phyloP scores from a whole-genome alignment of 331 rosid genomes.

The Phaseolus coccineus region DNA sequence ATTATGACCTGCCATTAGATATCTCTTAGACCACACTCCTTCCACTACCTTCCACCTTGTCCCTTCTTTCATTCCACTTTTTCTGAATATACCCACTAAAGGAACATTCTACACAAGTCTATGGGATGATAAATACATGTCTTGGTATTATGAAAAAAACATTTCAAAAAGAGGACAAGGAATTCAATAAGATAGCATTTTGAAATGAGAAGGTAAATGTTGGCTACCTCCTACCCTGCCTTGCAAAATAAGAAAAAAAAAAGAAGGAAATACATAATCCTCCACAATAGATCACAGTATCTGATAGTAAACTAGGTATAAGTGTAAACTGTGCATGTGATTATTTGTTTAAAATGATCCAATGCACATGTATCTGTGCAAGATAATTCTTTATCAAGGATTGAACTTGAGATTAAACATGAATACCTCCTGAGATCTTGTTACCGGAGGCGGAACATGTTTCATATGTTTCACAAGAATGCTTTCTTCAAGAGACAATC shows the following conservation, averaged over 20 bases:
- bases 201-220: background rate
- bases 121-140: background rate
- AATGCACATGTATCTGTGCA: background rate
- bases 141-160: background rate
- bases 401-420: slow-evolving; percentile 12
- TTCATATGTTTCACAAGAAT: slow-evolving; percentile 56
- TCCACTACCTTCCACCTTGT: background rate
- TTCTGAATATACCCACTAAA: background rate
- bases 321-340: background rate
- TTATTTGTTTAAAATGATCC: slow-evolving; percentile 13
- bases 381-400: slow-evolving; percentile 19
- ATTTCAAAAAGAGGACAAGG: background rate
- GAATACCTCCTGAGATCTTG: slow-evolving; percentile 61
- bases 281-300: background rate
- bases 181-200: slow-evolving; percentile 6
- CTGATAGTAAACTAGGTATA: background rate
- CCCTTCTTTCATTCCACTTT: background rate
- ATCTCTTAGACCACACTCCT: background rate
- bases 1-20: background rate
- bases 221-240: background rate
- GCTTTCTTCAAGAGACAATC: slow-evolving; percentile 81
- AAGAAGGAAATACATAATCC: background rate
- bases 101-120: background rate
- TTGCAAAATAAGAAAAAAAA: background rate
- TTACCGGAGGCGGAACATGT: slow-evolving; percentile 44